Evolutionary conservation across 2,329 filamentous ascomycete genomes (phyloP).

Genomic region (Aureobasidium sp.): DNA sequence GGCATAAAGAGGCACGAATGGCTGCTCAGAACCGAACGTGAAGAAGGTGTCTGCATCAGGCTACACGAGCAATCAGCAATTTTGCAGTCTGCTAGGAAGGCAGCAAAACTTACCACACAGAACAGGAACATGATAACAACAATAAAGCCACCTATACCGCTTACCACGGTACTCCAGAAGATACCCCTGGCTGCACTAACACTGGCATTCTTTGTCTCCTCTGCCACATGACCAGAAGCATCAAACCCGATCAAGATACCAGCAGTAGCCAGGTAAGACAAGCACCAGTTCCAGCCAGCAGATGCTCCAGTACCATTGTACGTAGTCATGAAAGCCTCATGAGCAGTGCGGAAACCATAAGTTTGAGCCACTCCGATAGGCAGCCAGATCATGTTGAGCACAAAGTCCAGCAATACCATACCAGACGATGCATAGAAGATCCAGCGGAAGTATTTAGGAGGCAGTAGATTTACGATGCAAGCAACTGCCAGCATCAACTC

Average conservation of each 20-base stretch:
- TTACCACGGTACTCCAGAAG: slow-evolving; percentile 51
- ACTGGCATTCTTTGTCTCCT: slow-evolving; percentile 52
- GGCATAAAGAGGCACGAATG: slow-evolving; percentile 51
- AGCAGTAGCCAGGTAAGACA: slow-evolving; percentile 52
- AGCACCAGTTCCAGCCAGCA: slow-evolving; percentile 53
- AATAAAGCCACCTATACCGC: slow-evolving; percentile 46
- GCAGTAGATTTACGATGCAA: slow-evolving; percentile 30
- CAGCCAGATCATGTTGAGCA: slow-evolving; percentile 52
- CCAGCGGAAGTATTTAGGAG: slow-evolving; percentile 35
- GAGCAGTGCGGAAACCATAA: slow-evolving; percentile 48
- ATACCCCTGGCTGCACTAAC: slow-evolving; percentile 48
- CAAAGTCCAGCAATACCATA: slow-evolving; percentile 49
- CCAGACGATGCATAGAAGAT: slow-evolving; percentile 44
- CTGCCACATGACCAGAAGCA: slow-evolving; percentile 51
- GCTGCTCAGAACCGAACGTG: slow-evolving; percentile 46
- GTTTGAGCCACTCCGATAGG: slow-evolving; percentile 48
- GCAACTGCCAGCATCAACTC: slow-evolving; percentile 34
- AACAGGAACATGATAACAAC: slow-evolving; percentile 52
- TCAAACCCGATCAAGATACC: slow-evolving; percentile 54
- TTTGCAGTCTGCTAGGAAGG: neutral
- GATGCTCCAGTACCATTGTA: slow-evolving; percentile 45
- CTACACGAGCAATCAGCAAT: slow-evolving; percentile 10
- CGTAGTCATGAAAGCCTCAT: slow-evolving; percentile 52
- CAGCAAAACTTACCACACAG: slow-evolving; percentile 31
- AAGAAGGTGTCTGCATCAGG: slow-evolving; percentile 46